Evolutionary conservation across 768 basidiomycete genomes (phyloP), one percentile per base, ranked within the genome.

Genomic region (Galerina sulciceps): DNA sequence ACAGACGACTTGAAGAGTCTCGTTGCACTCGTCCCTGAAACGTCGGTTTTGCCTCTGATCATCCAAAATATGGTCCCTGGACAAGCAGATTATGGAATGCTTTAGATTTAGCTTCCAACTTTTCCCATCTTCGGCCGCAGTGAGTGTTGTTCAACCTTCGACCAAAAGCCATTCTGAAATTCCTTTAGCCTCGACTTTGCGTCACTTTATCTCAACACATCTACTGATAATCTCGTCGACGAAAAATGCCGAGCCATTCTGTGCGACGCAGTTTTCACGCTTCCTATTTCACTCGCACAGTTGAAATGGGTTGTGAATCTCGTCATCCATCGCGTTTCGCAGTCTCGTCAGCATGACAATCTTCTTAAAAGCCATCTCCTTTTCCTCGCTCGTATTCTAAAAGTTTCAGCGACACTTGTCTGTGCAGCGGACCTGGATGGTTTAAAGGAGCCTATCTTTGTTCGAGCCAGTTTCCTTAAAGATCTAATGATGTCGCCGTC

Each of bases 41-140:
- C 70, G 0, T 75, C 80, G 0, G 75, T 80, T 0, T 43, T 88
- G 6, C 65, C 68, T 15, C 72, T 76, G 35, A 59, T 91, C 4
- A 57, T 79, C 23, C 74, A 81, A 54, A 68, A 71, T 59, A 51
- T 87, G 15, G 70, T 81, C 61, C 84, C 86, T 3, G 65, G 68
- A 3, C 62, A 75, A 42, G 70, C 66, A 14, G 66, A 76, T 9
- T 88, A 5, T 86, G 82, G 85, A 63, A 68, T 11, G 75, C 69
- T 14, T 31, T 75, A 2, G 63, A 75, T 22, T 36, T 76, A 9
- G 47, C 57, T 20, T 70, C 74, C 0, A 61, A 63, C 35, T 47
- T 74, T 11, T 71, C 74, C 0, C 65, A 67, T 38, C 31, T 73
- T 10, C 61, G 58, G 10, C 57, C 64, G 6, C 56, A 66, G 80